Percentiles rank a stretch among this genome's conserved stretches.
phyloP scores from a whole-genome alignment of 2,329 filamentous ascomycete species.

The Aspergillus pseudoviridinutans region DNA sequence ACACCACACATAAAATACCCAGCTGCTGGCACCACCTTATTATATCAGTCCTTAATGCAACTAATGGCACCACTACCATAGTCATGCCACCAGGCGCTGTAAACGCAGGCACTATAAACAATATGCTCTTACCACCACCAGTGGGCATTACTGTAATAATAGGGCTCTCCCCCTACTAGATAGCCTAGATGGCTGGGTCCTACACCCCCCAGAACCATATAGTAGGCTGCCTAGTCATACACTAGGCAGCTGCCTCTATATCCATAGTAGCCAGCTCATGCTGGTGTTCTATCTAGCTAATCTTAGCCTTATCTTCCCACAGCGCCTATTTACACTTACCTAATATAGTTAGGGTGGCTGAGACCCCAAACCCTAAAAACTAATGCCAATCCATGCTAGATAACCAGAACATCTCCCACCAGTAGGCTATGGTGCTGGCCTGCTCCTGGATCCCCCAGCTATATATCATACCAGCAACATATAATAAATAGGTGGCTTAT shows the following conservation, averaged over 20 bases:
- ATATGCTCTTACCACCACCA: neutral
- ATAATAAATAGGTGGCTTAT: neutral
- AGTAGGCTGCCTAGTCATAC: neutral
- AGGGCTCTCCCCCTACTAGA: neutral
- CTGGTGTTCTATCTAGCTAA: neutral
- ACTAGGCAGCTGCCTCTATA: neutral
- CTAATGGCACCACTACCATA: neutral
- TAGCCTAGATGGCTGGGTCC: neutral
- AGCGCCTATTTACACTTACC: neutral
- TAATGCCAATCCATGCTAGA: too few relatives aligned
- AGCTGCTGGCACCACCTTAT: neutral
- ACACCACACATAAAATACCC: neutral
- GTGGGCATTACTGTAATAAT: conserved; percentile 1
- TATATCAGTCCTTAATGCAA: neutral
- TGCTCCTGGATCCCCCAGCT: too few relatives aligned
- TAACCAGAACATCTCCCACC: too few relatives aligned
- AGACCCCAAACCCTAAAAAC: too few relatives aligned
- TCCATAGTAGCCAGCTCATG: neutral
- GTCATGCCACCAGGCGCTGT: neutral
- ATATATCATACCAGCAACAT: too few relatives aligned
- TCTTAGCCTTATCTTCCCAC: neutral
- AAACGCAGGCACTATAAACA: conserved; percentile 5
- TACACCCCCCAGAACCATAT: neutral
- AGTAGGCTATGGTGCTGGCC: too few relatives aligned
- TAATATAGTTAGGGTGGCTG: too few relatives aligned